Evolutionary conservation across 73 alveolate species (phyloP).

Genomic region (Paraurostyla sp.): DNA sequence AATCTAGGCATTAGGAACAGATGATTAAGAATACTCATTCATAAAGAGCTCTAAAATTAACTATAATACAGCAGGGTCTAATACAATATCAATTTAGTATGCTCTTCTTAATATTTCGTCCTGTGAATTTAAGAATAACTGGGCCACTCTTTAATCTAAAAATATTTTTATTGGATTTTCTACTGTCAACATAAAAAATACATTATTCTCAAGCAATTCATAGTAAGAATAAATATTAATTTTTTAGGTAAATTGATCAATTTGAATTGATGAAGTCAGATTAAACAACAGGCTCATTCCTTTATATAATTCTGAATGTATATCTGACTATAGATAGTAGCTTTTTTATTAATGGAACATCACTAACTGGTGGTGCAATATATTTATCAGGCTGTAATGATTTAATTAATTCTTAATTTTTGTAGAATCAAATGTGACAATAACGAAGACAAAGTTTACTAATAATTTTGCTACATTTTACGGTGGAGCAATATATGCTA

Average conservation of each 20-base stretch:
- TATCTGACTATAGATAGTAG: background rate
- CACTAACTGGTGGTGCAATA: background rate
- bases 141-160: background rate
- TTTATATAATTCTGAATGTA: background rate
- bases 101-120: background rate
- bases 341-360: background rate
- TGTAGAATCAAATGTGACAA: background rate
- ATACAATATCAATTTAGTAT: conserved; percentile 27
- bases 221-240: background rate
- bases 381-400: background rate
- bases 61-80: background rate
- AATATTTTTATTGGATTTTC: background rate
- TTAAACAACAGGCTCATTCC: background rate
- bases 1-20: conserved; percentile 9
- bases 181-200: background rate
- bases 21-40: background rate
- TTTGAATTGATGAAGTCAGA: background rate
- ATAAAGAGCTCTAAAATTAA: background rate
- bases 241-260: background rate
- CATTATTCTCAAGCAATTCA: background rate
- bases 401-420: background rate
- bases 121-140: background rate
- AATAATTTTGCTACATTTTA: background rate
- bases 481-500: conserved; percentile 63
- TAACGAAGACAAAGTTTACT: background rate